phyloP scores from a whole-genome alignment of 1,284 basidiomycete species.

The Cryptococcus amylolentus region DNA sequence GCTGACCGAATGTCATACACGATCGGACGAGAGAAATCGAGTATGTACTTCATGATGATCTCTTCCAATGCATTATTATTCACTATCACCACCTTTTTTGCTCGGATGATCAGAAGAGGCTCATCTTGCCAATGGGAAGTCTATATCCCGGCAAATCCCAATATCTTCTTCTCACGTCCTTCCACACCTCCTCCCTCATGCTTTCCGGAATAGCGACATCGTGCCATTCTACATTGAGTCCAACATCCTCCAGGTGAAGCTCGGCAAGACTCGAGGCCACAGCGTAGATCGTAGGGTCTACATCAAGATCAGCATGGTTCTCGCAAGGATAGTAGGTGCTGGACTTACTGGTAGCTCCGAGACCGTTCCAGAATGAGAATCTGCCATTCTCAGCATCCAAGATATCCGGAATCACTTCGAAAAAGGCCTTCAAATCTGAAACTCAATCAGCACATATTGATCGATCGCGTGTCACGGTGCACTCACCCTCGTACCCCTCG shows the following conservation, averaged over 20 bases:
- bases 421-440: slow-evolving; percentile 73
- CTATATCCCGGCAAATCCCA: slow-evolving; percentile 50
- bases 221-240: slow-evolving; percentile 52
- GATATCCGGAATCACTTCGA: slow-evolving; percentile 74
- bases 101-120: slow-evolving; percentile 9
- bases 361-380: slow-evolving; percentile 96
- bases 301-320: background rate
- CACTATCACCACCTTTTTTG: too few species aligned
- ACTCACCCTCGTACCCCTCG: slow-evolving; percentile 71
- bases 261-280: slow-evolving; percentile 85
- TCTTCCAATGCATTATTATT: too few species aligned
- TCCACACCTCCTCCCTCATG: slow-evolving; percentile 48
- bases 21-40: too few species aligned
- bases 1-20: too few species aligned
- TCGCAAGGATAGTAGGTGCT: background rate
- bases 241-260: slow-evolving; percentile 77
- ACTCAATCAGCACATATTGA: slow-evolving; percentile 5
- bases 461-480: background rate
- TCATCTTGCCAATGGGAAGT: slow-evolving; percentile 45
- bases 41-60: too few species aligned
- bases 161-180: slow-evolving; percentile 47
- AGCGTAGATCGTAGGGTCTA: slow-evolving; percentile 84
- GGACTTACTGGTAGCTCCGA: slow-evolving; percentile 82
- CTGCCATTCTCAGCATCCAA: slow-evolving; percentile 70
- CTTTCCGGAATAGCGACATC: slow-evolving; percentile 46